Base-by-base conservation (phyloP, 371 early-diverging fungal genomes). In the Apophysomyces sp. region DNA sequence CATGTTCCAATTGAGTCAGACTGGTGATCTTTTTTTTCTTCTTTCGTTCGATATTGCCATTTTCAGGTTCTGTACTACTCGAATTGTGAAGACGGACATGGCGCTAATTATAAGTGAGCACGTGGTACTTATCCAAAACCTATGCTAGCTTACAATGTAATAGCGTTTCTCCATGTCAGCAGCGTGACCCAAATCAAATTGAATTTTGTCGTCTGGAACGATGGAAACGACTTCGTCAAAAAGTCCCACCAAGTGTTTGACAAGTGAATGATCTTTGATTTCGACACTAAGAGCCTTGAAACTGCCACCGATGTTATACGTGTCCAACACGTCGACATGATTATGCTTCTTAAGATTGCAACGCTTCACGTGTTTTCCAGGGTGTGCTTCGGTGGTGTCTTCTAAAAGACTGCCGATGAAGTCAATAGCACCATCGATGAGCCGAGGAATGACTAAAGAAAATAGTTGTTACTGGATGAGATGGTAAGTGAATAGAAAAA, bases 201-300 rank as follows among this genome's bases (percentile, higher is more conserved):
- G 57, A 18, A 78, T 57, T 21, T 73, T 67, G 15, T 72, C 58
- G 39, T 78, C 79, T 56, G 79, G 79, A 36, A 76, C 60, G 28
- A 78, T 67, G 13, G 67, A 61, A 1, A 70, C 5, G 26, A 78
- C 67, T 32, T 78, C 71, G 21, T 62, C 26, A 68, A 74, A 54
- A 32, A 18, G 24, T 24, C 34, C 11, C 40, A 37, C 36, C 56
- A 57, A 7, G 54, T 53, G 49, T 21, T 64, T 36, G 21, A 65
- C 64, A 41, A 78, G 52, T 16, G 62, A 24, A 7, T 68, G 52
- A 31, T 68, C 56, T n/a, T 78, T 66, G 49, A 78, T 60, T 12
- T 65, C 53, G 40, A 72, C 66, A 55, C 61, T 70, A 49, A 78
- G 58, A 18, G 67, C 78, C 52, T 78, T 78, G 51, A 72, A 78